Percentiles rank a stretch among this genome's conserved stretches.
Evolutionary conservation across 208 protist species (phyloP).

Genomic region (Wallacemonas sp.): DNA sequence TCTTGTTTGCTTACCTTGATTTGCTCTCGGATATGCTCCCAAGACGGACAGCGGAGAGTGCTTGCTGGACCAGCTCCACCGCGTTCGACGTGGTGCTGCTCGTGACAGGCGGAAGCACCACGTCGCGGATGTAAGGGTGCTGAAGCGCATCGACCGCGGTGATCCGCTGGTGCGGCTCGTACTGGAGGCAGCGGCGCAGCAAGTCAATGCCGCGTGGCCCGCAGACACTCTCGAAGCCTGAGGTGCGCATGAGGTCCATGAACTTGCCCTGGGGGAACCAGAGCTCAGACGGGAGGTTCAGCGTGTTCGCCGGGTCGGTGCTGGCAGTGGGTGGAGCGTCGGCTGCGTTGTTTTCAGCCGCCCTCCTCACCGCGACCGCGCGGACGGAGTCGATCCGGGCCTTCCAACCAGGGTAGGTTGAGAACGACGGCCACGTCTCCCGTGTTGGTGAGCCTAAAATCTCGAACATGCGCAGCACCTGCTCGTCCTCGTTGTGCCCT

Average conservation of each 20-base stretch:
- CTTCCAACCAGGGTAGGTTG: conserved; percentile 52
- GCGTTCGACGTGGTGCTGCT: conserved; percentile 15
- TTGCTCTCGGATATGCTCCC: too few relatives aligned
- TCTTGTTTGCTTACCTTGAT: neutral
- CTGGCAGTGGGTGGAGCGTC: neutral
- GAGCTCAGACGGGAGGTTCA: conserved; percentile 48
- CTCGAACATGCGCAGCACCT: conserved; percentile 88
- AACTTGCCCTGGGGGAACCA: conserved; percentile 57
- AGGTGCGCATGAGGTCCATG: conserved; percentile 46
- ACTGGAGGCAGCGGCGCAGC: conserved; percentile 60
- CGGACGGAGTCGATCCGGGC: conserved; percentile 37
- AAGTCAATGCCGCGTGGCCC: conserved; percentile 65
- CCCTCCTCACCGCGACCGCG: conserved; percentile 16
- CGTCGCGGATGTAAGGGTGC: conserved; percentile 60
- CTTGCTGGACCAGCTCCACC: conserved; percentile 57
- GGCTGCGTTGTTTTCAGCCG: neutral
- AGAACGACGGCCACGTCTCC: conserved; percentile 93
- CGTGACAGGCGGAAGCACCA: conserved; percentile 26
- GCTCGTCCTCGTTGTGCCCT: conserved; percentile 88
- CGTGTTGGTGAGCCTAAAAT: conserved; percentile 94
- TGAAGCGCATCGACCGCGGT: conserved; percentile 62
- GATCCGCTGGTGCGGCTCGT: conserved; percentile 68
- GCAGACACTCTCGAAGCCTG: conserved; percentile 37
- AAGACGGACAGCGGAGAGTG: conserved; percentile 48
- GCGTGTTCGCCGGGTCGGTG: conserved; percentile 29